phyloP scores from a whole-genome alignment of 176 grass and related monocot species.

The Oryza longistaminata region DNA sequence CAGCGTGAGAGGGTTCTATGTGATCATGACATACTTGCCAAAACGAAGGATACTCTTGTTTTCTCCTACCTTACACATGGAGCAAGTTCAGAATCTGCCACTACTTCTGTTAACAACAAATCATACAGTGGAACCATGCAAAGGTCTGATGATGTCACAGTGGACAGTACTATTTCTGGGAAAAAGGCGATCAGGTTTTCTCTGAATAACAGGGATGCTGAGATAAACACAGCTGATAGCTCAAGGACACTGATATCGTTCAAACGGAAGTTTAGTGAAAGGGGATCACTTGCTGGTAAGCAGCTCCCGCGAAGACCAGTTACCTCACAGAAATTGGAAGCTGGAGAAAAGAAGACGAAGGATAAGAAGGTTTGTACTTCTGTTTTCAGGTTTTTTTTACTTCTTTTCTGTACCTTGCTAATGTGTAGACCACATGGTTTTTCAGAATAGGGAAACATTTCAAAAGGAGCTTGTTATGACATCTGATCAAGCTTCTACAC shows the following conservation, averaged over 20 bases:
- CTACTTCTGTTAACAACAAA: constrained; percentile 93
- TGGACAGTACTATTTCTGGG: constrained; percentile 91
- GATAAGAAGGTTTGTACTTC: constrained; percentile 54
- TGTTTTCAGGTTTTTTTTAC: constrained; percentile 25
- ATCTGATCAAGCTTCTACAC: constrained; percentile 86
- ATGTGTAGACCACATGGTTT: constrained; percentile 33
- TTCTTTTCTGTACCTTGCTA: constrained; percentile 27
- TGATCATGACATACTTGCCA: constrained; percentile 88
- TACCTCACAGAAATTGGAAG: constrained; percentile 54
- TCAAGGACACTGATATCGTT: constrained; percentile 74
- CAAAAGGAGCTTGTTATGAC: constrained; percentile 90
- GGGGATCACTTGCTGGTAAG: constrained; percentile 76
- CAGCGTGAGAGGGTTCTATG: constrained; percentile 84
- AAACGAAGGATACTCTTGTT: constrained; percentile 67
- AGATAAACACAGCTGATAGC: constrained; percentile 75
- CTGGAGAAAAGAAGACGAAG: constrained; percentile 68
- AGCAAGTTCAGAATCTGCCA: constrained; percentile 95
- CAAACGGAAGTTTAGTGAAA: constrained; percentile 77
- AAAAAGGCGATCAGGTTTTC: constrained; percentile 69
- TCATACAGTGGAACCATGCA: constrained; percentile 82
- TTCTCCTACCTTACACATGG: constrained; percentile 69
- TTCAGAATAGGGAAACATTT: constrained; percentile 66
- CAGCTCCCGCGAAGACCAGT: constrained; percentile 59
- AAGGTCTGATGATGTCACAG: constrained; percentile 90
- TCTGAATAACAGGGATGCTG: constrained; percentile 63